Percentiles rank a stretch among this genome's conserved stretches.
Conservation (phyloP, 2,329 filamentous ascomycete species). For the Myriosclerotinia curreyana region DNA sequence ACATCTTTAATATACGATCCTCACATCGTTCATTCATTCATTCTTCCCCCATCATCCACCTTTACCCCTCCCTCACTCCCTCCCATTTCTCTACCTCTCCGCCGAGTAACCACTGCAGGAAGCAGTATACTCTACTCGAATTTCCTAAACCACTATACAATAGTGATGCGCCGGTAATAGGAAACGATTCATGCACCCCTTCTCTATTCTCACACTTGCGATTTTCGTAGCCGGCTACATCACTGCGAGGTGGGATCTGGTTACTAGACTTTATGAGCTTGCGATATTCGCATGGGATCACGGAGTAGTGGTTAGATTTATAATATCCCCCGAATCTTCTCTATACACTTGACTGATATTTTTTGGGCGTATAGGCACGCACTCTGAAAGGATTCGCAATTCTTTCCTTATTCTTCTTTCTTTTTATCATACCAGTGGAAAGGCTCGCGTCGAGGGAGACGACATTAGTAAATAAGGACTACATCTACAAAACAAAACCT, state of each 20-base stretch:
- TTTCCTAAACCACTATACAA: neutral
- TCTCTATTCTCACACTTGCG: constrained; percentile 90
- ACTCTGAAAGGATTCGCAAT: constrained; percentile 80
- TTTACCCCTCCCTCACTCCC: neutral
- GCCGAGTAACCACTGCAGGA: too few relatives aligned
- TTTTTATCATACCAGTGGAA: constrained; percentile 80
- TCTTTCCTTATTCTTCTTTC: constrained; percentile 79
- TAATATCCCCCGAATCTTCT: neutral
- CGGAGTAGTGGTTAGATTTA: constrained; percentile 79
- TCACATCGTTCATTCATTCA: neutral
- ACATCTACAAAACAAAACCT: constrained; percentile 27
- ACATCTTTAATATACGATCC: too few relatives aligned
- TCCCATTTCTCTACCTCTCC: neutral
- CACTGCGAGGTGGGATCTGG: constrained; percentile 97
- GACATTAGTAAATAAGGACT: constrained; percentile 60
- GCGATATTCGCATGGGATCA: constrained; percentile 97
- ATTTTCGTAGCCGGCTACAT: constrained; percentile 99
- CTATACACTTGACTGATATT: constrained; percentile 23
- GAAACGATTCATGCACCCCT: constrained; percentile 76
- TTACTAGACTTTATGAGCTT: constrained; percentile 94
- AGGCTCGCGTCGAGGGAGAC: constrained; percentile 78
- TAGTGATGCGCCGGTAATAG: constrained; percentile 37
- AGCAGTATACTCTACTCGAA: neutral
- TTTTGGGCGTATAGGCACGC: constrained; percentile 59
- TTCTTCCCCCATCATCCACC: neutral